Conservation (phyloP, 805 yeast species). For the Lachancea lanzarotensis region DNA sequence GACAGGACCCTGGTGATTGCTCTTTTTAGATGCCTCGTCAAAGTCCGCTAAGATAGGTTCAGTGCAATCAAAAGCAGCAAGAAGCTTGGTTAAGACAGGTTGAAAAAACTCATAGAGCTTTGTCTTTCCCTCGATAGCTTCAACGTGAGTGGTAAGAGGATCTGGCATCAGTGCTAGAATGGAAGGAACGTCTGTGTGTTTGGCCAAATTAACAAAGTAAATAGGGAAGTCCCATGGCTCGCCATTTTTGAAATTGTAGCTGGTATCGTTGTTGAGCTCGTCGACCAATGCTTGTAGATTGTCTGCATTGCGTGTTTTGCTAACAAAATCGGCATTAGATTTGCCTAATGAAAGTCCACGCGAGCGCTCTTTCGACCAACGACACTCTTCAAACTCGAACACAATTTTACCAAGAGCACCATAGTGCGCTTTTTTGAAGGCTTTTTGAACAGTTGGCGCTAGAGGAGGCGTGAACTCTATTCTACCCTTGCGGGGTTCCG, state of each 20-base stretch:
- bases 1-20: constrained; percentile 21
- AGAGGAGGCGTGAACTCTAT: constrained; percentile 52
- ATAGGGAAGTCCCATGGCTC: constrained; percentile 55
- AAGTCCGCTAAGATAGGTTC: constrained; percentile 9
- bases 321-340: constrained; percentile 13
- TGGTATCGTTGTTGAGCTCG: constrained; percentile 5
- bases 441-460: constrained; percentile 38
- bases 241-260: constrained; percentile 2
- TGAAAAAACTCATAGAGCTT: constrained; percentile 51
- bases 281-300: constrained; percentile 15
- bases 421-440: constrained; percentile 46
- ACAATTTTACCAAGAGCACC: constrained; percentile 71
- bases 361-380: constrained; percentile 55
- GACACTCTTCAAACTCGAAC: constrained; percentile 54
- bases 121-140: constrained; percentile 40
- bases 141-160: constrained; percentile 59
- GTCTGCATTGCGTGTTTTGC: constrained; percentile 16
- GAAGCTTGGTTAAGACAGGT: constrained; percentile 38
- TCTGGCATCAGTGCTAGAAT: constrained; percentile 65
- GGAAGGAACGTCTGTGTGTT: constrained; percentile 43
- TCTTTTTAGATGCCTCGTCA: constrained; percentile 4
- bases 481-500: constrained; percentile 33
- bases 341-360: constrained; percentile 42
- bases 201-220: constrained; percentile 52
- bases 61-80: constrained; percentile 13